A percentile compares a stretch with the other conserved stretches of the same genome.
phyloP scores from a whole-genome alignment of 1,284 basidiomycete species.

The Sporisorium iseilematis-ciliati region DNA sequence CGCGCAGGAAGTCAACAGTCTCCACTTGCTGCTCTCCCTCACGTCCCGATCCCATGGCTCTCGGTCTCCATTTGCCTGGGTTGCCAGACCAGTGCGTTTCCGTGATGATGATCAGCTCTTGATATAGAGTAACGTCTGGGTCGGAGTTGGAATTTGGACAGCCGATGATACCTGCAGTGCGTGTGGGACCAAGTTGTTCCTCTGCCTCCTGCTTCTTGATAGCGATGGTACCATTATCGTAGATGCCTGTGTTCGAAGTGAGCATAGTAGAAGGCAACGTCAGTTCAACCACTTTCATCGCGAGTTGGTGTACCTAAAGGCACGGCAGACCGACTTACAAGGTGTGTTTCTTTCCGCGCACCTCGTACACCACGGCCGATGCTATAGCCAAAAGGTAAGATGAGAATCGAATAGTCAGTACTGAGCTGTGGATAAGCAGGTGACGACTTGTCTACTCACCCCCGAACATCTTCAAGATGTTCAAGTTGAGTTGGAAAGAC shows the following conservation, averaged over 20 bases:
- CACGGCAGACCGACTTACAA: slow-evolving; percentile 15
- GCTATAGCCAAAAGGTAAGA: neutral
- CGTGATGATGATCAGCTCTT: slow-evolving; percentile 15
- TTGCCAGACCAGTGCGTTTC: neutral
- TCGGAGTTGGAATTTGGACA: neutral
- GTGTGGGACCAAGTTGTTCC: neutral
- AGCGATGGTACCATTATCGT: slow-evolving; percentile 10
- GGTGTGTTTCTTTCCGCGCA: slow-evolving; percentile 30
- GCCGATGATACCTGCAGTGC: neutral
- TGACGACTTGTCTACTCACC: slow-evolving; percentile 8
- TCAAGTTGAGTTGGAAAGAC: neutral
- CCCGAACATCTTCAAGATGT: slow-evolving; percentile 28
- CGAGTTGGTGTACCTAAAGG: neutral
- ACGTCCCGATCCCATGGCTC: too few species aligned
- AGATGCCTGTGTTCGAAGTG: slow-evolving; percentile 18
- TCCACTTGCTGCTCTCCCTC: neutral
- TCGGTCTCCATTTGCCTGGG: neutral
- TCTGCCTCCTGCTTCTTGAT: slow-evolving; percentile 5
- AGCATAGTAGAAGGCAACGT: neutral
- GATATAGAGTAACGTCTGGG: slow-evolving; percentile 3
- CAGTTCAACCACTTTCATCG: neutral
- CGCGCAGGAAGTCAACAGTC: slow-evolving; percentile 14
- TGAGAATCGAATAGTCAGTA: neutral
- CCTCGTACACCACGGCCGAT: slow-evolving; percentile 36
- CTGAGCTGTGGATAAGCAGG: too few species aligned